Percentiles rank a stretch among this genome's conserved stretches.
phyloP scores from a whole-genome alignment of 2,329 filamentous ascomycete species.

The Raffaelea ambrosiae region DNA sequence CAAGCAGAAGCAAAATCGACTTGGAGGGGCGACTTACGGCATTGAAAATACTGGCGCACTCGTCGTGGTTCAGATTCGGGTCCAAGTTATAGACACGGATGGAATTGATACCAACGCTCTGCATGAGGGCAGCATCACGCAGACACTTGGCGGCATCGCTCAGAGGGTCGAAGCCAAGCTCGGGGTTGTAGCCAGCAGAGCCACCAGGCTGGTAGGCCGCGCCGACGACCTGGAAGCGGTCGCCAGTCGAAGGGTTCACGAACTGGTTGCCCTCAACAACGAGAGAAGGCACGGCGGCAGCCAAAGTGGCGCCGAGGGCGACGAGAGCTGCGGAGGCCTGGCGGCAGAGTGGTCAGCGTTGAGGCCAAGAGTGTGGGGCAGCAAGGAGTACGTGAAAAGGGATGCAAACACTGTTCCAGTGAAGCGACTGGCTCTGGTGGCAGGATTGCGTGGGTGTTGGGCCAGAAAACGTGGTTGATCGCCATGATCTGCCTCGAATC shows the following conservation, averaged over 20 bases:
- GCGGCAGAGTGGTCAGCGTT: background rate
- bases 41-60: constrained; percentile 61
- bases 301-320: constrained; percentile 43
- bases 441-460: too few relatives aligned
- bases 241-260: constrained; percentile 48
- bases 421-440: too few relatives aligned
- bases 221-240: constrained; percentile 58
- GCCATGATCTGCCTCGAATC: too few relatives aligned
- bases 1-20: too few relatives aligned
- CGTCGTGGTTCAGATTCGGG: constrained; percentile 57
- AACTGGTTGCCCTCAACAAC: constrained; percentile 50
- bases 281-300: constrained; percentile 48
- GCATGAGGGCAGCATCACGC: constrained; percentile 58
- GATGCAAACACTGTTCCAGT: too few relatives aligned
- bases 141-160: constrained; percentile 50
- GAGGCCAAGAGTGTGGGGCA: too few relatives aligned
- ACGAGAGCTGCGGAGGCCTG: constrained; percentile 37
- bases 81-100: constrained; percentile 64
- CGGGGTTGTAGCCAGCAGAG: constrained; percentile 51
- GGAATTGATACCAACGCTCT: constrained; percentile 56
- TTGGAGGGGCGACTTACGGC: constrained; percentile 27
- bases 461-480: too few relatives aligned
- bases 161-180: constrained; percentile 46
- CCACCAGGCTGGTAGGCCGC: constrained; percentile 64
- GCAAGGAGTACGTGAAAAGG: too few relatives aligned